Conservation (phyloP, 352 stramenopile species). For the Phytophthora colocasiae region DNA sequence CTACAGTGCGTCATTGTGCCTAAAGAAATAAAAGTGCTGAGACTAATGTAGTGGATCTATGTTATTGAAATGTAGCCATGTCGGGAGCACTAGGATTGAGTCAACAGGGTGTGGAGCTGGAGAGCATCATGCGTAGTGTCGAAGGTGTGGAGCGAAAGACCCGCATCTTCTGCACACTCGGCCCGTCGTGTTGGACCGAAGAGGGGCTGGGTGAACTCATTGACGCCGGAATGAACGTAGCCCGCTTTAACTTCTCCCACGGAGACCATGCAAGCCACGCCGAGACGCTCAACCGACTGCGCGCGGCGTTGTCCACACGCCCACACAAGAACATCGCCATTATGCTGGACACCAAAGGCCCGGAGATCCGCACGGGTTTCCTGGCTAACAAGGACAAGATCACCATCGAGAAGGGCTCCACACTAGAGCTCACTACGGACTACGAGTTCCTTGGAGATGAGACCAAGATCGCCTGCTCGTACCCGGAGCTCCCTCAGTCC, state of each 20-base stretch:
- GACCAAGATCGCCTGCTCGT: conserved; percentile 84
- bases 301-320: conserved; percentile 58
- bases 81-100: conserved; percentile 39
- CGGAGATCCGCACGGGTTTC: conserved; percentile 96
- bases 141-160: conserved; percentile 60
- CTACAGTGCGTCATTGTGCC: conserved; percentile 31
- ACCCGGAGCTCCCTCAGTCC: conserved; percentile 92
- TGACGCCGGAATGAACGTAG: conserved; percentile 95
- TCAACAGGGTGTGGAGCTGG: conserved; percentile 40
- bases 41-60: conserved; percentile 2
- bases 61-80: conserved; percentile 29
- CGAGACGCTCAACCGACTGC: conserved; percentile 75
- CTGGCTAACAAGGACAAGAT: conserved; percentile 51
- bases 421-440: conserved; percentile 70
- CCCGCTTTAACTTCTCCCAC: conserved; percentile 99
- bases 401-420: conserved; percentile 64
- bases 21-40: neutral
- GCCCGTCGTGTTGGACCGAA: conserved; percentile 93
- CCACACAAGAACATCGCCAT: conserved; percentile 89
- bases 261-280: conserved; percentile 92
- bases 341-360: conserved; percentile 97
- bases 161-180: conserved; percentile 93
- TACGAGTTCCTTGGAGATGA: conserved; percentile 45
- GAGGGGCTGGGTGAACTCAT: conserved; percentile 91
- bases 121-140: conserved; percentile 47